Base-by-base conservation (phyloP, 768 basidiomycete species). In the Pluteus cervinus region DNA sequence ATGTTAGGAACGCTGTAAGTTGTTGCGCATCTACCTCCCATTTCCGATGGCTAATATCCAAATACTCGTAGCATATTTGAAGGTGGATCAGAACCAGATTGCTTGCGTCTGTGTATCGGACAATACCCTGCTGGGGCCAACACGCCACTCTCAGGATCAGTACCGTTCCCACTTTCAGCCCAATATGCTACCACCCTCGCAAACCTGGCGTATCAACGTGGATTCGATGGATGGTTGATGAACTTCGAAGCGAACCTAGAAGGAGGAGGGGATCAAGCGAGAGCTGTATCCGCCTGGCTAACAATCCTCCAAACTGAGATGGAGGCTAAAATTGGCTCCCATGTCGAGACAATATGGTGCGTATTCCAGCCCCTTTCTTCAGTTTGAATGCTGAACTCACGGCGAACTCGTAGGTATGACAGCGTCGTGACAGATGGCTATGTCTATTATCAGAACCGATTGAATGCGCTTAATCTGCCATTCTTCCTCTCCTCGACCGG, bases 171-270 rank as follows among this genome's bases (percentile, higher is more conserved):
- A 3, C 44, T 79, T 10, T 86, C 85, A 0, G 62, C 70, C 1
- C 75, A 79, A 48, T 89, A 87, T 42, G 86, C 86, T 0, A 68
- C 62, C 22, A 40, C 73, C 9, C 67, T 90, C 7, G 85, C 86
- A 1, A 68, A 79, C 16, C 63, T 90, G 1, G 86, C 87, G 3
- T 50, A 62, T 20, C 76, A 85, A 45, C 73, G 84, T 6, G 85
- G 86, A 0, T 88, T 90, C 39, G 87, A 90, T 46, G 87, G 87
- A 0, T 91, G 85, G 49, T 62, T 91, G n/a, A 69, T 91, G 21
- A 91, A 91, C 51, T 72, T 90, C 32, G 87, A 90, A 51, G 74
- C 63, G 28, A 58, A 62, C 2, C 61, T 84, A 4, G 52, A 47
- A n/a, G 69, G 73, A 22, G 65, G 71, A 0, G 44, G 62, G 3